Conservation (phyloP, 176 grass and related monocot species). For the Triticum timopheevii region DNA sequence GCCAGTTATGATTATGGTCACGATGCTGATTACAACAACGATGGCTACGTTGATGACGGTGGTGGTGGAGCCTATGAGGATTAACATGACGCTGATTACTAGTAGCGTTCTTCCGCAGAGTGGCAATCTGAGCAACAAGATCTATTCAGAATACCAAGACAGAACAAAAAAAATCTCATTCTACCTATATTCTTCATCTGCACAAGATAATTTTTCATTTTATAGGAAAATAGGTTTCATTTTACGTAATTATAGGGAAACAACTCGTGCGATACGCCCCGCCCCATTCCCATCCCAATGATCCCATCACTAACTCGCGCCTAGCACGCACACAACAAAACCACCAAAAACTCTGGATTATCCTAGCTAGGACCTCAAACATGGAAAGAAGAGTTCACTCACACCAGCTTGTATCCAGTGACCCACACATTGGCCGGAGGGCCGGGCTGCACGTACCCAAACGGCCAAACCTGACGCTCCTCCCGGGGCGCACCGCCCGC, state of each 20-base stretch:
- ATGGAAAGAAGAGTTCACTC: not conserved
- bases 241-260: too few species aligned
- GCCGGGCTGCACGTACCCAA: slow-evolving; percentile 70
- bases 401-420: slow-evolving; percentile 69
- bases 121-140: not conserved
- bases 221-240: too few species aligned
- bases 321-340: too few species aligned
- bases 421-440: slow-evolving; percentile 58
- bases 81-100: slow-evolving; percentile 42
- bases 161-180: not conserved
- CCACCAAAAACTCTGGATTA: not conserved
- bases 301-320: too few species aligned
- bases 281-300: too few species aligned
- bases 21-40: not conserved
- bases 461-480: slow-evolving; percentile 61
- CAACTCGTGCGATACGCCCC: too few species aligned
- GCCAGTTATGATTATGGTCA: not conserved
- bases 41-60: slow-evolving; percentile 17
- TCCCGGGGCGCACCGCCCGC: slow-evolving; percentile 47
- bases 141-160: not conserved
- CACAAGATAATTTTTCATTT: too few species aligned
- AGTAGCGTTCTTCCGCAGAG: not conserved
- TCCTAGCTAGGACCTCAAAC: not conserved
- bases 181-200: too few species aligned
- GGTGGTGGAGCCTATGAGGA: slow-evolving; percentile 24